Evolutionary conservation across 129 eudicot genomes (phyloP).

Genomic region (Scalesia atractyloides): DNA sequence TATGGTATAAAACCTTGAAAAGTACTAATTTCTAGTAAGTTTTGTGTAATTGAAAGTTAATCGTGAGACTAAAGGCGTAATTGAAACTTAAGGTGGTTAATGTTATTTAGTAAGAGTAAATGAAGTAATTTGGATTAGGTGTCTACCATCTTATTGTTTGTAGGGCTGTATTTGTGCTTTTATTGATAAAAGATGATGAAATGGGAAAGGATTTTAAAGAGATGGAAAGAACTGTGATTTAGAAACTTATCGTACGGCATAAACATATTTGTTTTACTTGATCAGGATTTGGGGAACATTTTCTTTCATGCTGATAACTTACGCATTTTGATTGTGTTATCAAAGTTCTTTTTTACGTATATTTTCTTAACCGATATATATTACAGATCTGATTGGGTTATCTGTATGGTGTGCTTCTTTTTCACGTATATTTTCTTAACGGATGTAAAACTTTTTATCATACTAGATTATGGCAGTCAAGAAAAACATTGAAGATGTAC

Average conservation of each 20-base stretch:
- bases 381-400: not conserved
- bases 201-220: not conserved
- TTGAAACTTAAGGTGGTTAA: not conserved
- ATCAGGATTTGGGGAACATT: not conserved
- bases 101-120: not conserved
- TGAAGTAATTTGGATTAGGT: not conserved
- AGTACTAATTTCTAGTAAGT: not conserved
- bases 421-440: conserved; percentile 6
- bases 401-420: conserved; percentile 5
- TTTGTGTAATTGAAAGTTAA: not conserved
- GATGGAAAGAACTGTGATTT: conserved; percentile 3
- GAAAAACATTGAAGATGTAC: conserved; percentile 87
- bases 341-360: not conserved
- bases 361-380: no score
- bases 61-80: no score
- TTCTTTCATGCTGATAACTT: not conserved
- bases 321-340: conserved; percentile 6
- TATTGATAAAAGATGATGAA: conserved; percentile 14
- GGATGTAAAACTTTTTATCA: conserved; percentile 19
- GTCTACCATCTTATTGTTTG: not conserved
- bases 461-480: conserved; percentile 86
- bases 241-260: not conserved
- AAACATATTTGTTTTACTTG: conserved; percentile 3
- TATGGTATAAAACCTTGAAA: not conserved
- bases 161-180: not conserved